Base-by-base conservation (phyloP, 352 stramenopile species). In the Pythium phragmiticola region DNA sequence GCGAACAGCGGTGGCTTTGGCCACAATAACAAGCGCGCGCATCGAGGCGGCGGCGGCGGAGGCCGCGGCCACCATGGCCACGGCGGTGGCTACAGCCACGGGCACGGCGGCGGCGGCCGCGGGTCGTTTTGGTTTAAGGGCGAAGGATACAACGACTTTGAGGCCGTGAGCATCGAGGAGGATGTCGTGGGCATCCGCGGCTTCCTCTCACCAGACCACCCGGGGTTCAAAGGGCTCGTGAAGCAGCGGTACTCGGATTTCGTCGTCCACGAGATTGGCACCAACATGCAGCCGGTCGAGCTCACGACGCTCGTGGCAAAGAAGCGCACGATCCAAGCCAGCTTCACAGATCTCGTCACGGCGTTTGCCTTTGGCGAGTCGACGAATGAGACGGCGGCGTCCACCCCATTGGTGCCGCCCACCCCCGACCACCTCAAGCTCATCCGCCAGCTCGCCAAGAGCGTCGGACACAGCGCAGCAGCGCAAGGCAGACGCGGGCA, bases 191-290 rank as follows among this genome's bases (percentile, higher is more conserved):
- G 73, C 41, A 81, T 81, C 65, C 64, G 65, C 17, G 67, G 67
- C 13, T 81, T 77, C 26, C 59, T 77, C 33, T 66, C 66, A 34
- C 70, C 63, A 23, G 60, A 69, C 14, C 57, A 65, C 13, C 54
- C 36, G 1, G 75, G 78, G 8, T 88, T 88, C 52, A 66, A 66
- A 21, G 77, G 78, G 16, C 62, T 86, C 28, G 65, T 88, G 12
- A 89, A 89, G 72, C 73, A 87, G 63, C 73, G 82, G 17, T 90
- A 78, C 72, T 80, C 75, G 55, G 82, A 90, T 64, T 89, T 90
- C 63, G 63, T 89, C 43, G 82, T 90, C 13, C 77, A 84, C 54
- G 82, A 90, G 64, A 60, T 89, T 23, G 63, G 61, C 7, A 57
- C 49, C 2, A 61, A 64, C 17, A 63, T 70, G 21, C 56, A 69